phyloP scores from a whole-genome alignment of 2,329 filamentous ascomycete genomes.

The Rhynchosporium graminicola region DNA sequence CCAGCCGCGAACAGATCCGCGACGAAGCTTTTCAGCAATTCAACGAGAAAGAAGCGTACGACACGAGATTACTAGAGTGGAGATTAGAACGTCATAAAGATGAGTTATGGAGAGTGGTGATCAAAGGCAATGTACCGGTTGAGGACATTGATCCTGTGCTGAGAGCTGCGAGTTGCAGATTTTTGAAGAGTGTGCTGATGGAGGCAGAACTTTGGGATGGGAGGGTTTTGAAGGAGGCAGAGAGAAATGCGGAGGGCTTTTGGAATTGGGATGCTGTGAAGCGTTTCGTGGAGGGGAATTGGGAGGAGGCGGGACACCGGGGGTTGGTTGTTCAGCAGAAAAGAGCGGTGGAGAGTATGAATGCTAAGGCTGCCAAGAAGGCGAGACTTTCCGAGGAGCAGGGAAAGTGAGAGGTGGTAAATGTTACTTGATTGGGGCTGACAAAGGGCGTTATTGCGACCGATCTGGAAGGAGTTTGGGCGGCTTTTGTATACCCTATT shows the following conservation, averaged over 20 bases:
- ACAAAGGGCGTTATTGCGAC: not conserved
- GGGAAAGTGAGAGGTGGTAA: not conserved
- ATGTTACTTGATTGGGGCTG: not conserved
- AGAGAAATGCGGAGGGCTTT: constrained; percentile 45
- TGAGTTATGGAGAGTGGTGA: constrained; percentile 49
- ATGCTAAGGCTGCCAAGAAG: constrained; percentile 27
- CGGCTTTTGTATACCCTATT: no score
- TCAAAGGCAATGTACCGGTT: constrained; percentile 44
- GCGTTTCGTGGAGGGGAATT: constrained; percentile 46
- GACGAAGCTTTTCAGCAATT: constrained; percentile 57
- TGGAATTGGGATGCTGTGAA: constrained; percentile 47
- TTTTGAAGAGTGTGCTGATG: constrained; percentile 53
- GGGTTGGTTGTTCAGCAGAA: constrained; percentile 39
- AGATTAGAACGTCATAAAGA: constrained; percentile 45
- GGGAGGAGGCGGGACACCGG: constrained; percentile 43
- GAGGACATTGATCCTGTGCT: constrained; percentile 29
- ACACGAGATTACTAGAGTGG: constrained; percentile 46
- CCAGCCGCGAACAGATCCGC: constrained; percentile 49
- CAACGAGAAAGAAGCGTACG: constrained; percentile 48
- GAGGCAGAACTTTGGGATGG: constrained; percentile 42
- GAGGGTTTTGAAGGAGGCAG: constrained; percentile 42
- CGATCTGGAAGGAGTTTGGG: no score
- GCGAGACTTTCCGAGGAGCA: not conserved
- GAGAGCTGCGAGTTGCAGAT: constrained; percentile 41
- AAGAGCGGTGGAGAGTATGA: constrained; percentile 26